These are phyloP conservation scores for Pyracantha coccinea DNA, from an alignment of 331 rosid genomes.

Conservation along the genomic window DNA sequence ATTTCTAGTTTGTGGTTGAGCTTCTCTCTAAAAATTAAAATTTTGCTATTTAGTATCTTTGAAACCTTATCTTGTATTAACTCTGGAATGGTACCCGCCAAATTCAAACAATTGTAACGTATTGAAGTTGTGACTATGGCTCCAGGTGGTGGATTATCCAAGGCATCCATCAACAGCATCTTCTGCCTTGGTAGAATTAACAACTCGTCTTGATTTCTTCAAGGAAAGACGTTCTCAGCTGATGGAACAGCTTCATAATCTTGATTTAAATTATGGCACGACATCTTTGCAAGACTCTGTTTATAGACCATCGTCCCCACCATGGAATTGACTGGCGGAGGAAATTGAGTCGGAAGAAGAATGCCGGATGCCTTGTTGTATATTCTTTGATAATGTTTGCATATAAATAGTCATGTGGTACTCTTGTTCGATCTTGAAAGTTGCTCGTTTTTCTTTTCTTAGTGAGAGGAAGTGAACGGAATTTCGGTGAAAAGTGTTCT, in stretches of 20 bases:
- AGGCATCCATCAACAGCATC: constrained; percentile 82
- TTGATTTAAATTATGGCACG: constrained; percentile 82
- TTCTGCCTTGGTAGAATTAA: constrained; percentile 83
- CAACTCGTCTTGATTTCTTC: constrained; percentile 96
- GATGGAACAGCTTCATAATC: constrained; percentile 99
- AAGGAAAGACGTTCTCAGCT: constrained; percentile 97
- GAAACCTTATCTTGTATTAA: background rate
- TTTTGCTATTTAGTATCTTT: background rate
- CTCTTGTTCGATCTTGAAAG: constrained; percentile 14
- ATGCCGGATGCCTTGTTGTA: constrained; percentile 40
- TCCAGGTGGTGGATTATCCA: constrained; percentile 57
- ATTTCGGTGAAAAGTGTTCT: constrained; percentile 28
- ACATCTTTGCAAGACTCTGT: constrained; percentile 61
- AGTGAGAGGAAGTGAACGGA: constrained; percentile 34
- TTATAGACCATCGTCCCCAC: constrained; percentile 73
- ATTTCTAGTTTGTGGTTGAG: background rate
- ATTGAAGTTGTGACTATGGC: background rate
- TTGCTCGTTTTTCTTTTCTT: background rate
- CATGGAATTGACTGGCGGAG: constrained; percentile 57
- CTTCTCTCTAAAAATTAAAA: background rate
- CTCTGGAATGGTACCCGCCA: background rate
- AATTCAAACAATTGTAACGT: background rate
- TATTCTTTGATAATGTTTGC: constrained; percentile 50
- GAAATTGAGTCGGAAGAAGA: constrained; percentile 27
- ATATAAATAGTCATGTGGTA: constrained; percentile 28